A percentile compares a stretch with the other conserved stretches of the same genome.
Conservation (phyloP, 768 basidiomycete genomes). For the Lactifluus volemus region DNA sequence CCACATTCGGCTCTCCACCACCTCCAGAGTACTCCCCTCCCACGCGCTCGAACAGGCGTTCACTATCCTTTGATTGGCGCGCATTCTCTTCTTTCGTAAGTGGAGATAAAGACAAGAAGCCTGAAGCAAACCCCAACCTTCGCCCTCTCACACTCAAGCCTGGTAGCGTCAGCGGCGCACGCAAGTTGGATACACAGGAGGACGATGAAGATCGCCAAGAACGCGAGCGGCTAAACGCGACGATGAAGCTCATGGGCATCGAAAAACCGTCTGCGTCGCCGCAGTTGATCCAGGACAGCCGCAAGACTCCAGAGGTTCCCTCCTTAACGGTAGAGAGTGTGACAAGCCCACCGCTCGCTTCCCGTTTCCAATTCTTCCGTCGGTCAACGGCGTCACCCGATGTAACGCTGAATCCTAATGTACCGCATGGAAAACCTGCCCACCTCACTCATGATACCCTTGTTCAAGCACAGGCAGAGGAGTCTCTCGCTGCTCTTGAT, state of each 20-base stretch:
- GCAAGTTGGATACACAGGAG: slow-evolving; percentile 80
- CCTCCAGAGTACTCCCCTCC: slow-evolving; percentile 20
- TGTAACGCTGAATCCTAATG: slow-evolving; percentile 35
- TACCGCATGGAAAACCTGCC: slow-evolving; percentile 24
- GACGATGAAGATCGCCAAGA: slow-evolving; percentile 89
- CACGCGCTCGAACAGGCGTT: slow-evolving; percentile 47
- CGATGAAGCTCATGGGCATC: slow-evolving; percentile 93
- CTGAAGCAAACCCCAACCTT: slow-evolving; percentile 41
- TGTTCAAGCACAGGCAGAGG: slow-evolving; percentile 72
- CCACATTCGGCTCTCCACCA: slow-evolving; percentile 26
- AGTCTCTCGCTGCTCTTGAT: slow-evolving; percentile 68
- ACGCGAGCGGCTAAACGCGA: slow-evolving; percentile 79
- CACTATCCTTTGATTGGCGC: slow-evolving; percentile 81
- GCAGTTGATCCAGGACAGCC: slow-evolving; percentile 33
- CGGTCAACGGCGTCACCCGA: slow-evolving; percentile 42
- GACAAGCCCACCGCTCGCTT: slow-evolving; percentile 26
- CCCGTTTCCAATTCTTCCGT: slow-evolving; percentile 68
- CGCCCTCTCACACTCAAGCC: slow-evolving; percentile 70
- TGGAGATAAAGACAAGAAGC: slow-evolving; percentile 64
- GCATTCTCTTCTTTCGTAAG: slow-evolving; percentile 61
- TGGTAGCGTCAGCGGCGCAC: slow-evolving; percentile 50
- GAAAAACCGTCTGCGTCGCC: slow-evolving; percentile 49
- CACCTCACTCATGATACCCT: slow-evolving; percentile 67
- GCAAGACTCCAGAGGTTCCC: slow-evolving; percentile 29
- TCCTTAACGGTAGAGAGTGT: slow-evolving; percentile 25